Evolutionary conservation across 2,329 filamentous ascomycete species (phyloP), one percentile per base, ranked within the genome.

Genomic region (Amphichorda felina): DNA sequence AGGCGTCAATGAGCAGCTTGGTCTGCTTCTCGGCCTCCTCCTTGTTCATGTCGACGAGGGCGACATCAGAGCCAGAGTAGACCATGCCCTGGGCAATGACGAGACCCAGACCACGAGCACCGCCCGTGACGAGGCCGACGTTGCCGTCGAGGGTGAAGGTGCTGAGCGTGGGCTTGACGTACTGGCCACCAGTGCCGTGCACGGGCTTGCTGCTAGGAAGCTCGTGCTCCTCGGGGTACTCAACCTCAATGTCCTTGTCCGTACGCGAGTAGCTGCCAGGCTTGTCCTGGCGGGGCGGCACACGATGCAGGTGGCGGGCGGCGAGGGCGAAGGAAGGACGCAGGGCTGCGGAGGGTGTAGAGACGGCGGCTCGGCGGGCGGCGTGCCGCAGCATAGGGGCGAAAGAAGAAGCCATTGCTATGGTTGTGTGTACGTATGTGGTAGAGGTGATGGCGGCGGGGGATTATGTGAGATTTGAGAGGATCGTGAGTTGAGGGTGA

Each of bases 71-170:
- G 35, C 89, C 89, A 36, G 83, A 91, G 36, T 85, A 79, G 36
- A 94, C 82, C 59, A 94, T 75, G 32, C 83, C 87, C 64, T 94
- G 87, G 35, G 82, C 83, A 82, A 96, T 95, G 47, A 93, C 87
- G 41, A 95, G 66, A 27, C 89, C 89, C 39, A 96, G 61, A 7
- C 89, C 89, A 52, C 88, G 72, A 18, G 89, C 89, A 52, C 88
- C 89, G 35, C 89, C 89, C 1, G 89, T 96, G 27, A 96, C 82
- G 28, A 95, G 68, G 32, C 77, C 86, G 8, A 88, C 82, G 51
- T 79, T 81, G 41, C 78, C 82, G 54, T 94, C 82, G 24, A 96
- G 72, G 8, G 86, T 89, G 63, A 95, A 96, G 30, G 76, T 76
- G 24, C 83, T 78, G 19, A 95, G 72, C 0, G 87, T 94, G 18